Evolutionary conservation across 176 grass and related monocot genomes (phyloP).

Genomic region (Oryza meyeriana): DNA sequence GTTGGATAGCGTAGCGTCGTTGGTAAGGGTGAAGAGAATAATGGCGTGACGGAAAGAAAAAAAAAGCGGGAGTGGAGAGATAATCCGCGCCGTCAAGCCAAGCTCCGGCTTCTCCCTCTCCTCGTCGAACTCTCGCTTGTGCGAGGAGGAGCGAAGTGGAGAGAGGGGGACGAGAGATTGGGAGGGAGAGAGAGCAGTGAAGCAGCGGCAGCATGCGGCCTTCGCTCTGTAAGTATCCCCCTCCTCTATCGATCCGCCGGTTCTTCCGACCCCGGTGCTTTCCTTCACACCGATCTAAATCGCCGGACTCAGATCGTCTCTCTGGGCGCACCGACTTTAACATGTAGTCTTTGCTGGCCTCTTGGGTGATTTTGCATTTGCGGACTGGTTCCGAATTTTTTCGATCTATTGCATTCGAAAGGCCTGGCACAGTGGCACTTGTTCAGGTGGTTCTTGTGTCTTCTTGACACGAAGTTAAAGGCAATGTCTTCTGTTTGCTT

Average conservation of each 20-base stretch:
- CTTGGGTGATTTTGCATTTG: not conserved
- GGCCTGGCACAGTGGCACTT: not conserved
- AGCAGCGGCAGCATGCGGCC: slow-evolving; percentile 33
- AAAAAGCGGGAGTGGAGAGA: slow-evolving; percentile 14
- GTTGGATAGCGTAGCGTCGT: not conserved
- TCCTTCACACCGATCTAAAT: slow-evolving; percentile 3
- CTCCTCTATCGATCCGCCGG: not conserved
- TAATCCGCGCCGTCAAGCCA: slow-evolving; percentile 12
- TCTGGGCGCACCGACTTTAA: not conserved
- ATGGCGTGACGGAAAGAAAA: slow-evolving; percentile 15
- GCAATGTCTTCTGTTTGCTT: not conserved
- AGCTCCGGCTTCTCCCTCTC: not conserved
- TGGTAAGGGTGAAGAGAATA: not conserved
- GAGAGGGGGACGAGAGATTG: not conserved
- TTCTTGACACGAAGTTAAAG: not conserved
- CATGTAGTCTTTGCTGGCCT: not conserved
- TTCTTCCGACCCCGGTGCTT: too few species aligned
- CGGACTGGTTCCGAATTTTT: not conserved
- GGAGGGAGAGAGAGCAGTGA: not conserved
- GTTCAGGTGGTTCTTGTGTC: not conserved
- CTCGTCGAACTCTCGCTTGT: not conserved
- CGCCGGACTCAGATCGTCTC: not conserved
- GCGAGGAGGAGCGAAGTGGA: not conserved
- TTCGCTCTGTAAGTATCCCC: slow-evolving; percentile 18
- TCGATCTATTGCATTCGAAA: not conserved